These are phyloP conservation scores for Mollisiaceae sp. DNA, from an alignment of 2,329 filamentous ascomycete genomes.

Conservation along the genomic window DNA sequence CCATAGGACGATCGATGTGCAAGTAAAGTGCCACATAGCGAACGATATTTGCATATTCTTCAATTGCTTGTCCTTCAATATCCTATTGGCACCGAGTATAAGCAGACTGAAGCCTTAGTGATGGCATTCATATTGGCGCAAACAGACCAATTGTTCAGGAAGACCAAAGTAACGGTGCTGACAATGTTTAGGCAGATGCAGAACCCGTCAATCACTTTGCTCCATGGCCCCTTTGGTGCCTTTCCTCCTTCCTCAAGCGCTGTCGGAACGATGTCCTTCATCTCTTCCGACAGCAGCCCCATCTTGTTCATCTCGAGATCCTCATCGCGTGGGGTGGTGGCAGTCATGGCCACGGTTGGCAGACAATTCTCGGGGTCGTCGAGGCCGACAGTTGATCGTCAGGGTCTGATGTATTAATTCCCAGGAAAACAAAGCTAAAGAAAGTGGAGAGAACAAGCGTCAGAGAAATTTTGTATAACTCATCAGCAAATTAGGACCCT, in stretches of 20 bases:
- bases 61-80: slow-evolving; percentile 50
- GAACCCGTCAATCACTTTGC: slow-evolving; percentile 31
- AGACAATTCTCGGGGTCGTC: neutral
- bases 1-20: slow-evolving; percentile 50
- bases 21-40: slow-evolving; percentile 54
- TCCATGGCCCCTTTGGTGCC: slow-evolving; percentile 23
- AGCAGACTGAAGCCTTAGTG: neutral
- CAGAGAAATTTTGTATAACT: neutral
- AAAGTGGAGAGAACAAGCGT: neutral
- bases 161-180: slow-evolving; percentile 50
- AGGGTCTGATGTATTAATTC: neutral
- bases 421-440: neutral
- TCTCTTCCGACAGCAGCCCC: slow-evolving; percentile 25
- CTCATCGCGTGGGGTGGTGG: slow-evolving; percentile 22
- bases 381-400: neutral
- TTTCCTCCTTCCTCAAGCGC: neutral
- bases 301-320: slow-evolving; percentile 38
- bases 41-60: slow-evolving; percentile 52
- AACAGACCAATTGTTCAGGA: slow-evolving; percentile 50
- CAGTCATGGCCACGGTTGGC: slow-evolving; percentile 20
- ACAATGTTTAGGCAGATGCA: slow-evolving; percentile 51
- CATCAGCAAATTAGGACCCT: neutral
- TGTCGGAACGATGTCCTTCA: neutral
- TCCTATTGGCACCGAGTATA: slow-evolving; percentile 38
- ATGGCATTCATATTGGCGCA: neutral